Evolutionary conservation across 2,329 filamentous ascomycete species (phyloP), one percentile per base, ranked within the genome.

Genomic region (Ceratocystis eucalypticola): DNA sequence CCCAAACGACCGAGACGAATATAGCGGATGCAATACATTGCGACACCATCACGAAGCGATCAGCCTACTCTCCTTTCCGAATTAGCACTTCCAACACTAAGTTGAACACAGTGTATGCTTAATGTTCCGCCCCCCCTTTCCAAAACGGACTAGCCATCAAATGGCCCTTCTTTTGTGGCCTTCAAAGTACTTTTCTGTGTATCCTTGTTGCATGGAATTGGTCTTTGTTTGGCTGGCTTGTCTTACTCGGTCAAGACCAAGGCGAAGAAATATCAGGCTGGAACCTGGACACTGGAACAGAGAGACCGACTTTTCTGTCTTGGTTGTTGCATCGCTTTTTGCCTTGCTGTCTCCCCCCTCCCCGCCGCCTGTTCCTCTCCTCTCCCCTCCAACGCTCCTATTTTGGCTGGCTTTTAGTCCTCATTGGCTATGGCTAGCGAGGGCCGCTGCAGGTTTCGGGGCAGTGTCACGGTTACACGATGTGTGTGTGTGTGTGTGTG

Each of bases 391-490:
- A 30, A n/a, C 17, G 12, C 28, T 41, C 25, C n/a, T 3, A 59
- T 37, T 5, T 15, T 33, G 5, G 8, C 5, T 5, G 55, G 15
- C 22, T 15, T 59, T 37, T 20, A 17, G 28, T 33, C 48, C 20
- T 65, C 25, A 61, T 61, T 65, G 64, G 64, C 41, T 46, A 25
- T 20, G 25, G 45, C 53, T 30, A 65, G 64, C 64, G 64, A 65
- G 37, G 61, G 55, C 46, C 55, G 22, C 64, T 65, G 53, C 55
- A 65, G 55, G 55, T 65, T 65, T 65, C 55, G 64, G 64, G 28
- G 61, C 28, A 28, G 55, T 50, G 64, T 22, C 22, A 41, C 41
- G 1, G 61, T 48, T 50, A 44, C 55, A 59, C 55, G 3, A 22
- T 41, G 37, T 12, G 37, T 41, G 37, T 41, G 37, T 41, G 22